Percentiles rank a stretch among this genome's conserved stretches.
Evolutionary conservation across 768 basidiomycete genomes (phyloP).

Genomic region (Sistotremastrum suecicum): DNA sequence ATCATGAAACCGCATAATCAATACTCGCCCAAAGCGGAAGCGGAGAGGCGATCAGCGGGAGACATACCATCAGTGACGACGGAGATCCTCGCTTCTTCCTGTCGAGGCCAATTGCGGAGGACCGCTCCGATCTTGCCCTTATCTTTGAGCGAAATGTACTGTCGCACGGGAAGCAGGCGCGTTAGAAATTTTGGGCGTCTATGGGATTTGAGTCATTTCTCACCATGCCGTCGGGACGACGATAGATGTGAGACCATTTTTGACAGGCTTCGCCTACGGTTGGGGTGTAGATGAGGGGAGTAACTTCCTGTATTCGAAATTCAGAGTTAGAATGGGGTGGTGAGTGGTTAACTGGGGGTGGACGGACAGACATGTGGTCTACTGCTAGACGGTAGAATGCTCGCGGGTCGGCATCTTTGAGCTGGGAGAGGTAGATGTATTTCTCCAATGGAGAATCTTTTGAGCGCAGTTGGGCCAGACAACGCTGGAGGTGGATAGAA

Average conservation of each 20-base stretch:
- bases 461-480: constrained; percentile 56
- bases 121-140: constrained; percentile 65
- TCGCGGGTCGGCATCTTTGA: constrained; percentile 56
- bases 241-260: constrained; percentile 68
- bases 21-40: constrained; percentile 21
- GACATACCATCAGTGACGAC: constrained; percentile 80
- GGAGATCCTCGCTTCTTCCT: constrained; percentile 68
- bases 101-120: constrained; percentile 55
- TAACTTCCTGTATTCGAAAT: constrained; percentile 28
- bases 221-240: constrained; percentile 62
- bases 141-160: constrained; percentile 74
- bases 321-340: background rate
- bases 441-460: constrained; percentile 68
- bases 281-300: constrained; percentile 84
- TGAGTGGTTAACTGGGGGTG: background rate
- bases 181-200: constrained; percentile 9
- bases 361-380: constrained; percentile 48
- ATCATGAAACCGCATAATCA: no score
- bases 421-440: constrained; percentile 68
- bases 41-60: background rate
- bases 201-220: constrained; percentile 10
- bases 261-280: constrained; percentile 86
- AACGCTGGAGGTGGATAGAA: constrained; percentile 39
- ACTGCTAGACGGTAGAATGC: constrained; percentile 73
- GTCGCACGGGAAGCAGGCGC: constrained; percentile 5